Percentiles rank a stretch among this genome's conserved stretches.
phyloP scores from a whole-genome alignment of 768 basidiomycete species.

The Mycena polygramma region DNA sequence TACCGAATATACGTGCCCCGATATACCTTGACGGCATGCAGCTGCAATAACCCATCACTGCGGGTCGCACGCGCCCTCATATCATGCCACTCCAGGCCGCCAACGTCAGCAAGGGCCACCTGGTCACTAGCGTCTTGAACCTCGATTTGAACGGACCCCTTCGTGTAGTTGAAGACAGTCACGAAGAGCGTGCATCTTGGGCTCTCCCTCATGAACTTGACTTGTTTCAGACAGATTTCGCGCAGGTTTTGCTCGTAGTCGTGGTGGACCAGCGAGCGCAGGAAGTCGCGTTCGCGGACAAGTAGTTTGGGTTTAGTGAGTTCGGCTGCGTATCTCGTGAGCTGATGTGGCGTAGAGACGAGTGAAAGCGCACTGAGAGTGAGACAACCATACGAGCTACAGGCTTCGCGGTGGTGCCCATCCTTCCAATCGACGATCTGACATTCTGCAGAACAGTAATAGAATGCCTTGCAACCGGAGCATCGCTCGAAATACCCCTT shows the following conservation, averaged over 20 bases:
- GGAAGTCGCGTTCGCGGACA: not conserved
- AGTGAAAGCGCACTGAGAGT: not conserved
- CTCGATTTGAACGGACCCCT: not conserved
- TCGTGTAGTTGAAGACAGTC: not conserved
- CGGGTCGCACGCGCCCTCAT: not conserved
- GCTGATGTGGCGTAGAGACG: not conserved
- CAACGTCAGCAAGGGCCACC: no score
- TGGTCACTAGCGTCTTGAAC: not conserved
- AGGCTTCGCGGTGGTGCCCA: not conserved
- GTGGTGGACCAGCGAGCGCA: not conserved
- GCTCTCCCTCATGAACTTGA: not conserved
- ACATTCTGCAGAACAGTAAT: not conserved
- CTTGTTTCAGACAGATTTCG: not conserved
- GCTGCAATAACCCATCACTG: not conserved
- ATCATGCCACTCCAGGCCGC: no score
- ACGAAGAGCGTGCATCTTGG: not conserved
- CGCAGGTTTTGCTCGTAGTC: not conserved
- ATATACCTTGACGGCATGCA: not conserved
- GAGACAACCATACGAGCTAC: not conserved
- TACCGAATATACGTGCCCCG: not conserved
- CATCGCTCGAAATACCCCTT: not conserved
- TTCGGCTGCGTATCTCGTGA: not conserved
- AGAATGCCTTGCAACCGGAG: not conserved
- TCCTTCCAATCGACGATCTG: not conserved
- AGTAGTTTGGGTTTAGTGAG: not conserved